A percentile compares a stretch with the other conserved stretches of the same genome.
Conservation (phyloP, 169 alveolate species). For the Plasmodium gonderi region DNA sequence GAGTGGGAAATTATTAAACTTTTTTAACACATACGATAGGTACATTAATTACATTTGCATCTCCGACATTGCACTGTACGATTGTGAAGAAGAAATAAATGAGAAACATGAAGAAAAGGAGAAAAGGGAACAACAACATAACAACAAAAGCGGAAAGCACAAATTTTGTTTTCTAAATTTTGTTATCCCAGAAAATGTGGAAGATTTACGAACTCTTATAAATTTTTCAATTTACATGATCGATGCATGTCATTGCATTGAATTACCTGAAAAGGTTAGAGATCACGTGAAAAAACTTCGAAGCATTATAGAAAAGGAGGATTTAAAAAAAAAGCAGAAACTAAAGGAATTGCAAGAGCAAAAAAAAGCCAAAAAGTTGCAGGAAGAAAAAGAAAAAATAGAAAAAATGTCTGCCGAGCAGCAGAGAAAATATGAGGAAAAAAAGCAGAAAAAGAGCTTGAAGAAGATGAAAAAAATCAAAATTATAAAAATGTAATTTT, state of each 20-base stretch:
- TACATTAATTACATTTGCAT: slow-evolving; percentile 57
- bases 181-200: slow-evolving; percentile 35
- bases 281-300: slow-evolving; percentile 72
- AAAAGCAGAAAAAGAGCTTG: slow-evolving; percentile 58
- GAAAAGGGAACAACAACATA: neutral
- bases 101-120: slow-evolving; percentile 3
- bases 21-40: slow-evolving; percentile 46
- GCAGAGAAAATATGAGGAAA: slow-evolving; percentile 72
- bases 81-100: slow-evolving; percentile 7
- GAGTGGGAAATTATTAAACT: slow-evolving; percentile 46
- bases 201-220: slow-evolving; percentile 26
- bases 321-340: slow-evolving; percentile 31
- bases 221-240: slow-evolving; percentile 65
- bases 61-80: slow-evolving; percentile 48
- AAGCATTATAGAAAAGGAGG: slow-evolving; percentile 67
- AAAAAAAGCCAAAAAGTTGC: slow-evolving; percentile 66
- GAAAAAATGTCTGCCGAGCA: slow-evolving; percentile 72
- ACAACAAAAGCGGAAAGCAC: slow-evolving; percentile 17
- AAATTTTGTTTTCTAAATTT: slow-evolving; percentile 41
- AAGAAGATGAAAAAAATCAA: slow-evolving; percentile 65
- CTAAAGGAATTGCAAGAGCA: slow-evolving; percentile 57
- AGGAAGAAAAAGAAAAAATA: slow-evolving; percentile 58
- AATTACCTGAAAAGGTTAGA: slow-evolving; percentile 41
- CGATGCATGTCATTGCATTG: slow-evolving; percentile 65
- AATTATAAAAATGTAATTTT: slow-evolving; percentile 52